A percentile compares a stretch with the other conserved stretches of the same genome.
Evolutionary conservation across 306 rosid species (phyloP).

Genomic region (Citrullus mucosospermus): DNA sequence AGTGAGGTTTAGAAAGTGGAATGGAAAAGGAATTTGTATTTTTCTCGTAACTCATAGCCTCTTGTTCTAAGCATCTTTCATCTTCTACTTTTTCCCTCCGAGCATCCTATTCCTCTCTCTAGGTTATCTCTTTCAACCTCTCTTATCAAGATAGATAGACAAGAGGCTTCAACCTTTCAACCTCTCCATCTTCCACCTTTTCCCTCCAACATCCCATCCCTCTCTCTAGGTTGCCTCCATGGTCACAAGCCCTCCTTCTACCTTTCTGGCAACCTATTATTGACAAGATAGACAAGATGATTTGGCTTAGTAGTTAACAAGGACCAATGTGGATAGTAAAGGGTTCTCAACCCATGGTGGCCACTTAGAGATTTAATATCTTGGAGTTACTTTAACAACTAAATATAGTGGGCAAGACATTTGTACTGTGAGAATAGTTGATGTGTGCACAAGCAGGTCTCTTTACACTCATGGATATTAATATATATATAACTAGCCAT

Average conservation of each 20-base stretch:
- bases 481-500: background rate
- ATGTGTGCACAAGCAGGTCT: background rate
- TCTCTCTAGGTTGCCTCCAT: no score
- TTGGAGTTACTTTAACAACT: background rate
- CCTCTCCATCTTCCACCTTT: no score
- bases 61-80: background rate
- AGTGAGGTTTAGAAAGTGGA: background rate
- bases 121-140: background rate
- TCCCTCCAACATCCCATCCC: no score
- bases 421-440: background rate
- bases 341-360: background rate
- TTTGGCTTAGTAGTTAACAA: background rate
- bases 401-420: background rate
- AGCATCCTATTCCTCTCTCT: background rate
- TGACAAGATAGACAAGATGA: no score
- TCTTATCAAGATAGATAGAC: background rate
- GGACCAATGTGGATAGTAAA: background rate
- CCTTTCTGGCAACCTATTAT: no score
- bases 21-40: background rate
- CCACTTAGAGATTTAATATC: background rate
- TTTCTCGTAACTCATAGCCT: background rate
- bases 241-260: no score
- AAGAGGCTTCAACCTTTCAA: no score
- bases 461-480: no score
- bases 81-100: background rate